Base-by-base conservation (phyloP, 495 filamentous ascomycete genomes). In the Aspergillus biplanus region DNA sequence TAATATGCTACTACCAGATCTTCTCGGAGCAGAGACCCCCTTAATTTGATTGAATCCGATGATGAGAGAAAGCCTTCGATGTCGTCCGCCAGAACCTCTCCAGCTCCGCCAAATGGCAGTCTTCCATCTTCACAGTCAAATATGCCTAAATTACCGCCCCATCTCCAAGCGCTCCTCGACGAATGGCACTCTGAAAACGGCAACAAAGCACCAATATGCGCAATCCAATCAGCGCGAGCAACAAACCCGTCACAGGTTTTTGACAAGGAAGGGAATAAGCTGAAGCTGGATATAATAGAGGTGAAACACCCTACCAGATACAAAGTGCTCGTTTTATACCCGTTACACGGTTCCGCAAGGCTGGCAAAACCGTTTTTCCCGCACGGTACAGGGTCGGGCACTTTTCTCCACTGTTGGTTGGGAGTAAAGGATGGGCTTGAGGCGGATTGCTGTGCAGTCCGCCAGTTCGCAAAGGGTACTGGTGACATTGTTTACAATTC, bases 111-210 rank as follows among this genome's bases (percentile, higher is more conserved):
- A 35, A 12, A 55, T 2, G 6, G 31, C 27, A 32, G 35, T 58
- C 21, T 44, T 27, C 21, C 21, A 27, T 27, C 21, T 27, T 27
- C 21, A 27, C 21, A 27, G 21, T 27, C 8, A 15, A 44, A 11
- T 3, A 6, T 27, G 16, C n/a, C 6, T 27, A 13, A 39, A 11
- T 33, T 61, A 2, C 57, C 63, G 5, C 15, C 18, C 11, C 59
- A 55, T 16, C 59, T 65, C 11, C 33, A 49, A 7, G 52, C 33
- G 0, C 9, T 65, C 0, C 56, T 69, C 9, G 57, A 65, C 12
- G 53, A 58, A 37, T 65, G 61, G 52, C 59, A 64, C 49, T 35
- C 46, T 9, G 33, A 65, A 34, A 67, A 71, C 34, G 63, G 58
- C 8, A 18, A 27, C 18, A 52, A 55, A 33, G 6, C 18, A 21